Base-by-base conservation (phyloP, 2,329 filamentous ascomycete genomes). In the Coleophoma crateriformis region DNA sequence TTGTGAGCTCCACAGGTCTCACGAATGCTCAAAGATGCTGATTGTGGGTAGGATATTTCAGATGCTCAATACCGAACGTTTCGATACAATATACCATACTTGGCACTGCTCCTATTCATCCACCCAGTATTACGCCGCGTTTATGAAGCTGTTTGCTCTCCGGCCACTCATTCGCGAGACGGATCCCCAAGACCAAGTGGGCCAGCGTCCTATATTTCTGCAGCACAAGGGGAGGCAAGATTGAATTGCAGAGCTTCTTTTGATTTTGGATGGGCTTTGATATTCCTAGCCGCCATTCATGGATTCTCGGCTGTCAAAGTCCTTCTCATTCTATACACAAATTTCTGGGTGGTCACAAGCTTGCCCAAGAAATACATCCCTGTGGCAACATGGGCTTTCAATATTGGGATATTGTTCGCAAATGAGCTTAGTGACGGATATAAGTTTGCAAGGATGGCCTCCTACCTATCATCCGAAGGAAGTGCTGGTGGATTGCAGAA, bases 1-100 rank as follows among this genome's bases (percentile, higher is more conserved):
- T 97, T 54, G 87, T 90, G 75, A 61, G 81, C 22, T 15, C 2
- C 8, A 13, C 14, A 14, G 11, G 27, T 37, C 20, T 39, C 2
- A n/a, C 22, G 19, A 14, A 33, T 3, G 15, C 32, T 39, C 2
- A 14, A 19, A 42, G 12, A 41, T 48, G 52, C 52, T 62, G 45
- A 59, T 51, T 49, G 8, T 4, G 35, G 14, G 3, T 54, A 90
- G 86, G 94, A 99, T 70, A 84, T 90, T 55, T 94, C 90, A 37
- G 94, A 99, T 70, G 69, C 79, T 33, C 94, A 99, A 68, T 99
- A 97, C 69, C 74, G 78, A 51, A 84, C 81, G 35, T 96, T 99
- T 64, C 85, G 95, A 57, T 74, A 79, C 54, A 97, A 97, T 63
- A 77, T 97, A 35, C 91, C 90, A 2, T 89, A 87, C 65, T 83